phyloP scores from a whole-genome alignment of 495 filamentous ascomycete species.

The Penicillium nucicola region DNA sequence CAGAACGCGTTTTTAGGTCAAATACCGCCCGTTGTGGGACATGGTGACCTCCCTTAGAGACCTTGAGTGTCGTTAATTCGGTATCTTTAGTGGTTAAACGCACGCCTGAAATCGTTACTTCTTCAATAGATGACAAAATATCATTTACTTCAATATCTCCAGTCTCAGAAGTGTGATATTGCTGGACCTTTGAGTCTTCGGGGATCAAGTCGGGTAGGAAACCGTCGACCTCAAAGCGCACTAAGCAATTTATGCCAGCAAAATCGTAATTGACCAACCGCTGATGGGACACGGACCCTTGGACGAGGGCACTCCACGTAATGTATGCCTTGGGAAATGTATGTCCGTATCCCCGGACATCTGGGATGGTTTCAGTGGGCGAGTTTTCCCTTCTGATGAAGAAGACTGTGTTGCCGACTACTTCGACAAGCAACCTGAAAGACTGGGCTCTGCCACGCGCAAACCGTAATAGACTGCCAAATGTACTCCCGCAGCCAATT shows the following conservation, averaged over 20 bases:
- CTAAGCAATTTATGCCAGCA: conserved; percentile 47
- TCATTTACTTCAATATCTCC: not conserved
- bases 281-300: conserved; percentile 55
- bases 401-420: conserved; percentile 59
- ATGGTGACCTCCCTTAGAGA: conserved; percentile 5
- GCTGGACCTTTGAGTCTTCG: too few relatives aligned
- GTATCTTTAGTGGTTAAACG: too few relatives aligned
- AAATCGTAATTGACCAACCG: conserved; percentile 60
- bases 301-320: conserved; percentile 48
- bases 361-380: conserved; percentile 48
- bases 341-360: conserved; percentile 59
- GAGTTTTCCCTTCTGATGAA: conserved; percentile 57
- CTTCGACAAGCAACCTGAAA: conserved; percentile 60
- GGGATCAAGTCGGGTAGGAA: too few relatives aligned
- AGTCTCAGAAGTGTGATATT: too few relatives aligned
- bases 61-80: too few relatives aligned
- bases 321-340: conserved; percentile 65
- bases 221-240: conserved; percentile 64
- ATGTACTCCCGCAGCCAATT: conserved; percentile 58
- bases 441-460: conserved; percentile 39
- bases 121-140: too few relatives aligned
- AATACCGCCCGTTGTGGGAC: conserved; percentile 50
- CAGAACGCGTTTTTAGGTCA: conserved; percentile 63
- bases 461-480: conserved; percentile 57
- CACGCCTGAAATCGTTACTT: too few relatives aligned